phyloP scores from a whole-genome alignment of 2,329 filamentous ascomycete species.

The Microsporum audouinii region DNA sequence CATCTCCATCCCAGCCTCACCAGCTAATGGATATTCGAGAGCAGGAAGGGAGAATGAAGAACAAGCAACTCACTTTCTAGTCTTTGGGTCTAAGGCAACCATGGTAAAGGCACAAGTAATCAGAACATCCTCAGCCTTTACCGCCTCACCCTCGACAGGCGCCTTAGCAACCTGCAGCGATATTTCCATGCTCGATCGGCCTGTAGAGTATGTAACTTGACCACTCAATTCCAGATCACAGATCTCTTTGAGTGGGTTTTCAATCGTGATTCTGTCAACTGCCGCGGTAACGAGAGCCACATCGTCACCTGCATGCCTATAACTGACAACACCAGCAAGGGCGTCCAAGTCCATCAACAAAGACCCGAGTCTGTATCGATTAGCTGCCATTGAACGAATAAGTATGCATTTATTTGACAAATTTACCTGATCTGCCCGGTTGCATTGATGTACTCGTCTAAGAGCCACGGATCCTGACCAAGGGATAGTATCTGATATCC shows the following conservation, averaged over 20 bases:
- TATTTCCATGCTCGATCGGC: constrained; percentile 61
- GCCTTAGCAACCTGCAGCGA: constrained; percentile 62
- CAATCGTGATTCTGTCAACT: constrained; percentile 54
- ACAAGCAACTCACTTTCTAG: constrained; percentile 44
- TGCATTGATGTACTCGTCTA: constrained; percentile 67
- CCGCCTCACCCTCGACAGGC: constrained; percentile 29
- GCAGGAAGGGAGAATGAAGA: background rate
- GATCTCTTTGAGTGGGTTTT: constrained; percentile 62
- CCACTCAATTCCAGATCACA: constrained; percentile 65
- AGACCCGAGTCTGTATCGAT: constrained; percentile 47
- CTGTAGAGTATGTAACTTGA: constrained; percentile 59
- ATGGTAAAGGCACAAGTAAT: constrained; percentile 68
- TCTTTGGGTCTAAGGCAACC: constrained; percentile 59
- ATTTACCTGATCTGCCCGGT: constrained; percentile 56
- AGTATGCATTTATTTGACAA: background rate
- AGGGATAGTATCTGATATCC: constrained; percentile 52
- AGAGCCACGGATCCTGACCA: constrained; percentile 62
- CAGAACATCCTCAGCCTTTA: constrained; percentile 49
- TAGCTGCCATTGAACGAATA: constrained; percentile 9
- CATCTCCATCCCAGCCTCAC: background rate
- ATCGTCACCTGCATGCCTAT: constrained; percentile 57
- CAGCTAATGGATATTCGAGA: background rate
- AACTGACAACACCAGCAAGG: constrained; percentile 62
- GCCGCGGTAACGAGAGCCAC: constrained; percentile 55
- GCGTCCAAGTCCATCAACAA: constrained; percentile 74